Percentiles rank a stretch among this genome's conserved stretches.
Conservation (phyloP, 768 basidiomycete species). For the Trametes sanguinea region DNA sequence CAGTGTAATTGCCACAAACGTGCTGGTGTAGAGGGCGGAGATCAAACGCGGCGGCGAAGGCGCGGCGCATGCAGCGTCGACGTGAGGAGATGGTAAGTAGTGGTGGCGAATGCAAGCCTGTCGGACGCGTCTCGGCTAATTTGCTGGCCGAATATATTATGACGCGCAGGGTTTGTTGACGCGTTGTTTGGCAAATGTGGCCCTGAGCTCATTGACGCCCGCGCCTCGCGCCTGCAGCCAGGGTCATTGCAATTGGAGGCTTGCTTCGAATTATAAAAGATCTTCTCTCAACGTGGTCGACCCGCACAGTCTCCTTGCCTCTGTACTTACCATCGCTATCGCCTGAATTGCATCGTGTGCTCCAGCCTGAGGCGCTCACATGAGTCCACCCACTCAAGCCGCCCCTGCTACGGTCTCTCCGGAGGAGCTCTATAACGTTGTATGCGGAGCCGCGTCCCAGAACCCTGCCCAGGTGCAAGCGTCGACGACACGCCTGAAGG, state of each 20-base stretch:
- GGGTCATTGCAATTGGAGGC: neutral
- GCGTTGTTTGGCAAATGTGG: slow-evolving; percentile 20
- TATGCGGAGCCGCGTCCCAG: slow-evolving; percentile 73
- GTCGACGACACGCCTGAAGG: slow-evolving; percentile 63
- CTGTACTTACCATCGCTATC: neutral
- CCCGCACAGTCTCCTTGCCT: slow-evolving; percentile 12
- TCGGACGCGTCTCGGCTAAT: slow-evolving; percentile 19
- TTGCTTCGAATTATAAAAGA: neutral
- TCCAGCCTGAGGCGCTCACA: neutral
- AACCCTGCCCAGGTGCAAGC: slow-evolving; percentile 51
- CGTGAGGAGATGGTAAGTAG: neutral
- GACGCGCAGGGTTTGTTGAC: slow-evolving; percentile 19
- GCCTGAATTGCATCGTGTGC: neutral
- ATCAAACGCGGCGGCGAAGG: neutral
- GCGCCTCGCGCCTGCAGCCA: slow-evolving; percentile 6
- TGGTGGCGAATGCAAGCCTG: neutral
- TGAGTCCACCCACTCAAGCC: slow-evolving; percentile 9
- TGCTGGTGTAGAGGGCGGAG: neutral
- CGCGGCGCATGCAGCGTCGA: slow-evolving; percentile 21
- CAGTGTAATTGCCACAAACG: too few species aligned
- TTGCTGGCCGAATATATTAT: neutral
- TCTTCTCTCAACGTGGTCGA: neutral
- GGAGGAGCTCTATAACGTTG: slow-evolving; percentile 65
- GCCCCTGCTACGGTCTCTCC: slow-evolving; percentile 47
- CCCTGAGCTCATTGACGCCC: slow-evolving; percentile 1